phyloP scores from a whole-genome alignment of 2,329 filamentous ascomycete genomes.

The Aspergillus persii region DNA sequence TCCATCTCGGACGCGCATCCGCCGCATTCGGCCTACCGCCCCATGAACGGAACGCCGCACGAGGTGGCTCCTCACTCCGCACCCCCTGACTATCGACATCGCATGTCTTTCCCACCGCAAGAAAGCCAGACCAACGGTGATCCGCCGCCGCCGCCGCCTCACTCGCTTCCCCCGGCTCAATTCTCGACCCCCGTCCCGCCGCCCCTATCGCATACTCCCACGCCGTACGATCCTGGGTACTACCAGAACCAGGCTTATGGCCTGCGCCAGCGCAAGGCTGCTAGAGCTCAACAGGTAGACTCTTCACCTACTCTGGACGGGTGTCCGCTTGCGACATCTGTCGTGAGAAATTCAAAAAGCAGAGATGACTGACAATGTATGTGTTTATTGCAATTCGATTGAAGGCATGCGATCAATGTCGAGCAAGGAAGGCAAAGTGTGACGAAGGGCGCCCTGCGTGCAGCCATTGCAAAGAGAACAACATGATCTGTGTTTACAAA shows the following conservation, averaged over 20 bases:
- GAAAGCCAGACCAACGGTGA: constrained; percentile 33
- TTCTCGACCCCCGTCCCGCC: constrained; percentile 27
- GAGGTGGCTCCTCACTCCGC: constrained; percentile 32
- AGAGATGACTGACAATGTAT: constrained; percentile 6
- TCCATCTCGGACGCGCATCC: constrained; percentile 27
- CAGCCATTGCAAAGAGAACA: constrained; percentile 82
- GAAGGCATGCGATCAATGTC: constrained; percentile 87
- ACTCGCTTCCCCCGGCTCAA: constrained; percentile 30
- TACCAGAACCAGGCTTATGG: constrained; percentile 31
- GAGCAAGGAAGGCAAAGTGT: constrained; percentile 85
- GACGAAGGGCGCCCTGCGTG: constrained; percentile 82
- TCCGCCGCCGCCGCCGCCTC: constrained; percentile 30
- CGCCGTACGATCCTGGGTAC: constrained; percentile 32
- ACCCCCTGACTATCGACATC: constrained; percentile 33
- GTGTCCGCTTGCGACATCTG: background rate
- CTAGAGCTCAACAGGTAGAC: constrained; percentile 41
- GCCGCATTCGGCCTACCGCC: constrained; percentile 29
- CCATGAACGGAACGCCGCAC: constrained; percentile 35
- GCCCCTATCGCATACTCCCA: constrained; percentile 27
- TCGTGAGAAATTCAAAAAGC: background rate
- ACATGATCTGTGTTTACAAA: constrained; percentile 78
- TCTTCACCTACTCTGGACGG: background rate
- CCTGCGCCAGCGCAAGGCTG: constrained; percentile 38
- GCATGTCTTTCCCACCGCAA: constrained; percentile 31
- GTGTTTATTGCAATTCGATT: background rate